These are phyloP conservation scores for Leccinum griseonigrum DNA, from an alignment of 1,284 basidiomycete genomes.

Conservation along the genomic window DNA sequence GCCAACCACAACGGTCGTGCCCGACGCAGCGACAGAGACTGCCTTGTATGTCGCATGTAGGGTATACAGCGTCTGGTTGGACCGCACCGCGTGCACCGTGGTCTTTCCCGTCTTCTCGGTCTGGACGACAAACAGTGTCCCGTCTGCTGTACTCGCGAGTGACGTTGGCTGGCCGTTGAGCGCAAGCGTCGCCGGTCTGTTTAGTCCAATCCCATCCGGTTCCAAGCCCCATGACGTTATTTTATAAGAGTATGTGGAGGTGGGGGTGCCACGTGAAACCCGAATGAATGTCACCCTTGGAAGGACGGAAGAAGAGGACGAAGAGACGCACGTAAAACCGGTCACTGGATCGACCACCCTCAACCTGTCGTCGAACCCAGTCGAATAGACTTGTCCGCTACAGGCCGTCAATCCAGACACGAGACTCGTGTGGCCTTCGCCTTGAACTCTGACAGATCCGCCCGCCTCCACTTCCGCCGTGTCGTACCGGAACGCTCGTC, in stretches of 20 bases:
- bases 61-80: conserved; percentile 64
- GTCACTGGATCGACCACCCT: conserved; percentile 56
- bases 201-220: neutral
- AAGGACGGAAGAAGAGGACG: neutral
- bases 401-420: conserved; percentile 62
- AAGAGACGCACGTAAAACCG: conserved; percentile 55
- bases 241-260: neutral
- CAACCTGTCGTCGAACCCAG: conserved; percentile 80
- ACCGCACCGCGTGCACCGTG: conserved; percentile 65
- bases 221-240: neutral
- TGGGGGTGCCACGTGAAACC: neutral
- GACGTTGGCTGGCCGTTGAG: conserved; percentile 73
- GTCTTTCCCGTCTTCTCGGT: conserved; percentile 48
- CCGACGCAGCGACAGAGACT: conserved; percentile 54
- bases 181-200: conserved; percentile 46
- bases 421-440: conserved; percentile 69
- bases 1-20: conserved; percentile 66
- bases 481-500: conserved; percentile 70
- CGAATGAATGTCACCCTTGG: neutral
- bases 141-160: conserved; percentile 59
- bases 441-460: conserved; percentile 46
- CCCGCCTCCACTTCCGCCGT: conserved; percentile 29
- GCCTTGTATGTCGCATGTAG: conserved; percentile 54
- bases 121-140: conserved; percentile 66
- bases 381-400: conserved; percentile 59